phyloP scores from a whole-genome alignment of 169 alveolate species.

The Eimeria falciformis region DNA sequence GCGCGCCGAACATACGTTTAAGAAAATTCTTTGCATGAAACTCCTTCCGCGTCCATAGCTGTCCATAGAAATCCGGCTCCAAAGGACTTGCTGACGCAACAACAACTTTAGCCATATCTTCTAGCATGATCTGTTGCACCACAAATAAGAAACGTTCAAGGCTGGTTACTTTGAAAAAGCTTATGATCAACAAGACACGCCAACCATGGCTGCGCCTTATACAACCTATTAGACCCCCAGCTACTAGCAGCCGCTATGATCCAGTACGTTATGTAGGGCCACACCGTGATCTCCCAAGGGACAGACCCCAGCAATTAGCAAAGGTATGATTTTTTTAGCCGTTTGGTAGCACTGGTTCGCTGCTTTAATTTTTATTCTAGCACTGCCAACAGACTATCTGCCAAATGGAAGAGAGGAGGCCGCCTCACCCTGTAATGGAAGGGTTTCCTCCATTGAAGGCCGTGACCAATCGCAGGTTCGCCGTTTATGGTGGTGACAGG shows the following conservation, averaged over 20 bases:
- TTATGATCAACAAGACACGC: too few relatives aligned
- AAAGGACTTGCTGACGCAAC: constrained; percentile 43
- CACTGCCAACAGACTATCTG: not conserved
- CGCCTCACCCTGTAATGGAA: constrained; percentile 53
- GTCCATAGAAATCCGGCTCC: constrained; percentile 55
- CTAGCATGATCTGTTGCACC: constrained; percentile 42
- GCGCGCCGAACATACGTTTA: constrained; percentile 54
- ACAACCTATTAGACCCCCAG: too few relatives aligned
- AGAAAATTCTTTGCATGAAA: constrained; percentile 35
- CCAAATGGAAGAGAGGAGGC: too few relatives aligned
- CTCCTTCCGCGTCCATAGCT: constrained; percentile 57
- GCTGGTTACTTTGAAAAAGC: too few relatives aligned
- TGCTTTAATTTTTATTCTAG: not conserved
- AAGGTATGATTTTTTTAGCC: too few relatives aligned
- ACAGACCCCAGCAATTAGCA: too few relatives aligned
- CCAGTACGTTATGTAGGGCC: too few relatives aligned
- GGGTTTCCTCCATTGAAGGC: constrained; percentile 63
- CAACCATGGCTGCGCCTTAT: too few relatives aligned
- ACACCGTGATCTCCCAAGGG: too few relatives aligned
- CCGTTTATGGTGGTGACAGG: constrained; percentile 67
- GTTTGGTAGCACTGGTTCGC: too few relatives aligned
- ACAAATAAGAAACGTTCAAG: too few relatives aligned
- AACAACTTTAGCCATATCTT: constrained; percentile 25
- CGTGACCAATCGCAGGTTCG: constrained; percentile 65
- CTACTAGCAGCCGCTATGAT: too few relatives aligned